Evolutionary conservation across 2,329 filamentous ascomycete species (phyloP).

Genomic region (Celoporthe dispersa): DNA sequence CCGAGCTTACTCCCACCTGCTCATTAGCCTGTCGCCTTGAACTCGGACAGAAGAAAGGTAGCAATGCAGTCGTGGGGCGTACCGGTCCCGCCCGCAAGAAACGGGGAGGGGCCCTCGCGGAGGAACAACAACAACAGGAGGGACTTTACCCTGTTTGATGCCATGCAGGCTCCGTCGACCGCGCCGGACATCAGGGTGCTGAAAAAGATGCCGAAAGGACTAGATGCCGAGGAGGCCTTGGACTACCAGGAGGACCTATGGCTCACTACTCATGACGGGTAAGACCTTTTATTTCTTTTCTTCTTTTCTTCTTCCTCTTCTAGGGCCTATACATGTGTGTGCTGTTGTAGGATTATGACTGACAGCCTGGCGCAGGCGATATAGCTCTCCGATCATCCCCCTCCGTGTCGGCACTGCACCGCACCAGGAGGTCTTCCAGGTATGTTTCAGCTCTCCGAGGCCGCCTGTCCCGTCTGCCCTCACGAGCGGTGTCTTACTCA

Average conservation of each 20-base stretch:
- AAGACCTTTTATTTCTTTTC: constrained; percentile 32
- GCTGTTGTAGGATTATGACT: constrained; percentile 28
- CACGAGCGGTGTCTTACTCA: constrained; percentile 14
- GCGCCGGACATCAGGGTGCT: constrained; percentile 46
- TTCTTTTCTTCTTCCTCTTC: background rate
- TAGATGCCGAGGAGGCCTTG: constrained; percentile 39
- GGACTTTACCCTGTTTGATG: constrained; percentile 42
- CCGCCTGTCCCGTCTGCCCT: too few relatives aligned
- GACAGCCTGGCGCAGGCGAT: constrained; percentile 41
- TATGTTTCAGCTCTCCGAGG: constrained; percentile 34
- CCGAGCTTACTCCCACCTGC: background rate
- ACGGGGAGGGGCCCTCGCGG: constrained; percentile 22
- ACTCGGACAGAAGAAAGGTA: background rate
- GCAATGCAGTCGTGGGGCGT: background rate
- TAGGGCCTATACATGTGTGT: background rate
- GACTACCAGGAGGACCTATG: constrained; percentile 52
- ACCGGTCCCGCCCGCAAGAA: constrained; percentile 1
- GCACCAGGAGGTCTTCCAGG: constrained; percentile 49
- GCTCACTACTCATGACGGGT: constrained; percentile 55
- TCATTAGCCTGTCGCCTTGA: background rate
- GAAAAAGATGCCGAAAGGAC: constrained; percentile 40
- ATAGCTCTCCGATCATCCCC: constrained; percentile 50
- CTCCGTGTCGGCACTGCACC: constrained; percentile 48
- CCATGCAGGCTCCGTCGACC: constrained; percentile 46
- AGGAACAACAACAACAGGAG: background rate